phyloP scores from a whole-genome alignment of 1,139 yeast species.

The Entelexis paramagnoliae region DNA sequence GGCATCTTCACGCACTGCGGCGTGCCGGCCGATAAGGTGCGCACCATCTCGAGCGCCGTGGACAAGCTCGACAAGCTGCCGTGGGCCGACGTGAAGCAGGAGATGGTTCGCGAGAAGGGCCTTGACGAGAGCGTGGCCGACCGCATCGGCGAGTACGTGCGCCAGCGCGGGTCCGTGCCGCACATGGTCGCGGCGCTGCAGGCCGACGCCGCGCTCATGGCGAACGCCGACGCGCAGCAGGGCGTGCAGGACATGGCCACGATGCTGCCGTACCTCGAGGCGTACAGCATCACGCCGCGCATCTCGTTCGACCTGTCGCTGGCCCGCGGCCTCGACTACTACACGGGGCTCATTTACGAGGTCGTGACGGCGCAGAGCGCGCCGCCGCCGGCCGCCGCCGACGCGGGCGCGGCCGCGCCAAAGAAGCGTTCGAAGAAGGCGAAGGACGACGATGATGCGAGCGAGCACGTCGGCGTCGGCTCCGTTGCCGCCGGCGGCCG shows the following conservation, averaged over 20 bases:
- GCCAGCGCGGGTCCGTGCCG: conserved; percentile 62
- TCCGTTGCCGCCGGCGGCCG: conserved; percentile 99
- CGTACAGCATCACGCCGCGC: conserved; percentile 55
- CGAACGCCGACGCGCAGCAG: conserved; percentile 60
- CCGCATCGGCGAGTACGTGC: conserved; percentile 81
- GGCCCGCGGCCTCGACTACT: conserved; percentile 95
- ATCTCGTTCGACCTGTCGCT: conserved; percentile 83
- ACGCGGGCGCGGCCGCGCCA: no score
- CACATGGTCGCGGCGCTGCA: conserved; percentile 54
- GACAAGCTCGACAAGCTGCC: conserved; percentile 92
- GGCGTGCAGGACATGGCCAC: conserved; percentile 75
- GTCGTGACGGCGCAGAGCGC: conserved; percentile 93
- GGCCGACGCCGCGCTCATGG: conserved; percentile 44
- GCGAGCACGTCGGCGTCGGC: conserved; percentile 95
- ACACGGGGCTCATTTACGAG: conserved; percentile 92
- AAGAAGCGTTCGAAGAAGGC: conserved; percentile 28
- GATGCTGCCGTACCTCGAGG: conserved; percentile 67
- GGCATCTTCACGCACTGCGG: conserved; percentile 95
- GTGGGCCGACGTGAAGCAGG: conserved; percentile 87
- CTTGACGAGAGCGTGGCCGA: conserved; percentile 90
- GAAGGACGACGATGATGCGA: conserved; percentile 67
- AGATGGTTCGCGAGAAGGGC: conserved; percentile 81
- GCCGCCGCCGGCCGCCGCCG: conserved; percentile 54
- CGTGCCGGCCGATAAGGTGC: conserved; percentile 83
- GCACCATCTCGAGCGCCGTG: conserved; percentile 88